These are phyloP conservation scores for Ocimum tenuiflorum DNA, from an alignment of 257 asterid genomes.

Conservation along the genomic window DNA sequence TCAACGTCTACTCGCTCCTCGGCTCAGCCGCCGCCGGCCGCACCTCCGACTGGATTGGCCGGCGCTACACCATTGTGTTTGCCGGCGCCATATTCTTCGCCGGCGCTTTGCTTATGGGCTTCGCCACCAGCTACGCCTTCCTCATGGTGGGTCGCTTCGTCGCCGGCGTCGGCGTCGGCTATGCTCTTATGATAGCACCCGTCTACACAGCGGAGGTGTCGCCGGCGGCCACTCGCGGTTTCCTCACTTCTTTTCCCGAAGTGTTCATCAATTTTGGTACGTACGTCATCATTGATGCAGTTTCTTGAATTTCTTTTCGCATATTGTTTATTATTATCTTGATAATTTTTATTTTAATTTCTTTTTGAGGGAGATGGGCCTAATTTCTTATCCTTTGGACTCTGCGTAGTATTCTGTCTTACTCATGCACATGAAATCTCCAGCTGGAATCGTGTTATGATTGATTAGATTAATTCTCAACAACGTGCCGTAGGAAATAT, in stretches of 20 bases:
- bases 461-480: background rate
- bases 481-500: background rate
- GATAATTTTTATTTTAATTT: too few species aligned
- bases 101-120: constrained; percentile 74
- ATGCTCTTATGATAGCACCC: constrained; percentile 75
- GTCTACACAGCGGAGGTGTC: constrained; percentile 77
- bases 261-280: constrained; percentile 64
- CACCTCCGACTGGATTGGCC: constrained; percentile 74
- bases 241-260: constrained; percentile 70
- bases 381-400: background rate
- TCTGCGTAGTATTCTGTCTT: constrained; percentile 9
- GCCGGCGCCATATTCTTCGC: constrained; percentile 57
- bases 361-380: background rate
- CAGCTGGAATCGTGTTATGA: background rate
- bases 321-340: too few species aligned
- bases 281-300: background rate
- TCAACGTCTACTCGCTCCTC: constrained; percentile 48
- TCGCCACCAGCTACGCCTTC: constrained; percentile 53
- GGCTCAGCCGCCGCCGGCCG: constrained; percentile 70
- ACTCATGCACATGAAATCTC: constrained; percentile 18
- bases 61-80: constrained; percentile 56
- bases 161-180: constrained; percentile 70
- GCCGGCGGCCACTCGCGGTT: constrained; percentile 73
- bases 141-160: constrained; percentile 77
- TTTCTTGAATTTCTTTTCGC: background rate